Evolutionary conservation across 2,329 filamentous ascomycete genomes (phyloP).

Genomic region (Fusarium nematophilum): DNA sequence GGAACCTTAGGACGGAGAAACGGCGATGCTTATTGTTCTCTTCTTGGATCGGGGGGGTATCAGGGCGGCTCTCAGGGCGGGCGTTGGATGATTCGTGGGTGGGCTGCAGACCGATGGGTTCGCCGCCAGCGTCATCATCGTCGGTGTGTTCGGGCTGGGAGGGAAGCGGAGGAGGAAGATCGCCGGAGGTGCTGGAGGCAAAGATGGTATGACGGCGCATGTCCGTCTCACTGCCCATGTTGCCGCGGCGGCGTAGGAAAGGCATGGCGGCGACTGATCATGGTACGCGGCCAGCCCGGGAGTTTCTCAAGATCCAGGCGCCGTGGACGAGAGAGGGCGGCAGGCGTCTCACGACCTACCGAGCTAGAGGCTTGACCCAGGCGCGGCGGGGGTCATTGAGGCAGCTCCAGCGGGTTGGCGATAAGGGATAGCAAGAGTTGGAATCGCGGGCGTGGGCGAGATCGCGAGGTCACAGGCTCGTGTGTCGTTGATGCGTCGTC

Average conservation of each 20-base stretch:
- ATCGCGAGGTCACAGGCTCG: slow-evolving; percentile 13
- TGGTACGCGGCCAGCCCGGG: slow-evolving; percentile 48
- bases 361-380: slow-evolving; percentile 38
- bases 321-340: slow-evolving; percentile 29
- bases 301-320: slow-evolving; percentile 33
- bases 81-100: slow-evolving; percentile 41
- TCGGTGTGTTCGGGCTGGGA: slow-evolving; percentile 35
- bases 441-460: slow-evolving; percentile 17
- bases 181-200: slow-evolving; percentile 45
- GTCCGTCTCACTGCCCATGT: slow-evolving; percentile 68
- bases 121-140: slow-evolving; percentile 26
- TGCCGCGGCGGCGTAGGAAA: slow-evolving; percentile 71
- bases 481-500: slow-evolving; percentile 29
- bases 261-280: slow-evolving; percentile 63
- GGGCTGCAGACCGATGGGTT: slow-evolving; percentile 36
- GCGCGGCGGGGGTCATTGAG: slow-evolving; percentile 39
- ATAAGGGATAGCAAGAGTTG: slow-evolving; percentile 8
- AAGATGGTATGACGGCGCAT: slow-evolving; percentile 64
- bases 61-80: slow-evolving; percentile 50
- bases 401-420: slow-evolving; percentile 20
- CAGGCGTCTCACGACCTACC: slow-evolving; percentile 43
- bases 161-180: slow-evolving; percentile 41
- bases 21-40: slow-evolving; percentile 68
- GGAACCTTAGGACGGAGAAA: slow-evolving; percentile 82
- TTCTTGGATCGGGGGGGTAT: slow-evolving; percentile 64